phyloP scores from a whole-genome alignment of 306 rosid species.

The Sphenostylis stenocarpa region DNA sequence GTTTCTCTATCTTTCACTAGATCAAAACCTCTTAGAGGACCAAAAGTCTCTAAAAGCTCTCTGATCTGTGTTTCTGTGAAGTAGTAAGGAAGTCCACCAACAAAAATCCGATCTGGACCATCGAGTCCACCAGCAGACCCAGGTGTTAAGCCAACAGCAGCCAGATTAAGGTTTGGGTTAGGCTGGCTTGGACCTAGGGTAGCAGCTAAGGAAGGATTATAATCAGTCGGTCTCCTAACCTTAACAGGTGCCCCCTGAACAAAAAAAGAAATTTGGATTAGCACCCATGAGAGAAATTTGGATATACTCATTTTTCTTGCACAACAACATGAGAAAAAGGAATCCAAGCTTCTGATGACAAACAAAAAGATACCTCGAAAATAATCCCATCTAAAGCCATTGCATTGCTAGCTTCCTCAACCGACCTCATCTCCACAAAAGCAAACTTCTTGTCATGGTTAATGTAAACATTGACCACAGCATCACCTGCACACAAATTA shows the following conservation, averaged over 20 bases:
- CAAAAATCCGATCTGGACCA: conserved; percentile 99
- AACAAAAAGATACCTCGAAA: conserved; percentile 64
- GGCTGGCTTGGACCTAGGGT: conserved; percentile 99
- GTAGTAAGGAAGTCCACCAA: conserved; percentile 97
- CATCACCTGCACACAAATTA: conserved; percentile 67
- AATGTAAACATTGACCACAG: conserved; percentile 95
- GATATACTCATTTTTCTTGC: neutral
- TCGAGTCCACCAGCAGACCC: conserved; percentile 99
- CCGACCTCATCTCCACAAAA: conserved; percentile 99
- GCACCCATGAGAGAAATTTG: neutral
- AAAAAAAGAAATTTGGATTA: conserved; percentile 6
- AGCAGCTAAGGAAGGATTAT: conserved; percentile 96
- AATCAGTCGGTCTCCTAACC: conserved; percentile 98
- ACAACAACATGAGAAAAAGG: neutral
- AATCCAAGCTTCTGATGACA: neutral
- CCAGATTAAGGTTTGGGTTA: conserved; percentile 84
- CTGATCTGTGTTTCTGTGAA: conserved; percentile 93
- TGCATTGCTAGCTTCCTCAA: conserved; percentile 99
- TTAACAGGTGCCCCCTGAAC: conserved; percentile 96
- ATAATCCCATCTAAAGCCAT: conserved; percentile 99
- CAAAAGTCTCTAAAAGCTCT: conserved; percentile 95
- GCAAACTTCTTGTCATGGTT: conserved; percentile 99
- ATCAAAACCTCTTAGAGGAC: conserved; percentile 97
- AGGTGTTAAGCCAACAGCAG: conserved; percentile 92
- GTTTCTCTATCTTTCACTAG: conserved; percentile 97